Evolutionary conservation across 805 yeast genomes (phyloP).

Genomic region (Tetrapisispora iriomotensis): DNA sequence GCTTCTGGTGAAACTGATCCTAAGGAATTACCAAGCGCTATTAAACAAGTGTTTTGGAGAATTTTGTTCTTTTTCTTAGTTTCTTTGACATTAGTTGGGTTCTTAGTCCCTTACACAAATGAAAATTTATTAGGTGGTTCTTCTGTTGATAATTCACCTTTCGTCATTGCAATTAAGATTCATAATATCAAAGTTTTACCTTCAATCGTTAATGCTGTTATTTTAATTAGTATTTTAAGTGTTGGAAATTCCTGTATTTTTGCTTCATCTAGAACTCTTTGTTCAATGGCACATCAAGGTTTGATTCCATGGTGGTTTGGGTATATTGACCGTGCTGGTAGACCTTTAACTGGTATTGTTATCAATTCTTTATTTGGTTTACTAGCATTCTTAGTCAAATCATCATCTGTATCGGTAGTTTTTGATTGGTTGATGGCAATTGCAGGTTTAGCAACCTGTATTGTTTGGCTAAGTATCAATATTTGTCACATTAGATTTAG

Average conservation of each 20-base stretch:
- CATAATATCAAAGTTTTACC: constrained; percentile 48
- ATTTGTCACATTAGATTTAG: constrained; percentile 47
- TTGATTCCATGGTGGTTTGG: constrained; percentile 40
- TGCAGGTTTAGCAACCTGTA: constrained; percentile 46
- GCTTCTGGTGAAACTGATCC: constrained; percentile 68
- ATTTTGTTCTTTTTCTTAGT: constrained; percentile 47
- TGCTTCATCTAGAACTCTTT: constrained; percentile 43
- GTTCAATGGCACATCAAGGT: constrained; percentile 42
- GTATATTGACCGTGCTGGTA: constrained; percentile 39
- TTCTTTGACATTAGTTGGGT: constrained; percentile 47
- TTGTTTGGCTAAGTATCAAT: constrained; percentile 50
- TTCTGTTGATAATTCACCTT: constrained; percentile 51
- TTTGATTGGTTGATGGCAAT: constrained; percentile 52
- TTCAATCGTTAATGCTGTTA: constrained; percentile 49
- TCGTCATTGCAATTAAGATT: constrained; percentile 48
- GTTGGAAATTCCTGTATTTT: constrained; percentile 39
- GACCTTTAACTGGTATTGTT: constrained; percentile 43
- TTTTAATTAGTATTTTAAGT: constrained; percentile 45
- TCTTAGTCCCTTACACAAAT: constrained; percentile 46
- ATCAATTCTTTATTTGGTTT: constrained; percentile 39
- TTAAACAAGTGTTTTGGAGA: constrained; percentile 61
- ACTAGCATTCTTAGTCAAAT: constrained; percentile 45
- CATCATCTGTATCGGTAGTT: constrained; percentile 36
- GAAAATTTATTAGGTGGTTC: constrained; percentile 39
- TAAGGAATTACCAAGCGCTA: constrained; percentile 55